phyloP scores from a whole-genome alignment of 1,139 yeast genomes.

The Geotrichum klebahnii region DNA sequence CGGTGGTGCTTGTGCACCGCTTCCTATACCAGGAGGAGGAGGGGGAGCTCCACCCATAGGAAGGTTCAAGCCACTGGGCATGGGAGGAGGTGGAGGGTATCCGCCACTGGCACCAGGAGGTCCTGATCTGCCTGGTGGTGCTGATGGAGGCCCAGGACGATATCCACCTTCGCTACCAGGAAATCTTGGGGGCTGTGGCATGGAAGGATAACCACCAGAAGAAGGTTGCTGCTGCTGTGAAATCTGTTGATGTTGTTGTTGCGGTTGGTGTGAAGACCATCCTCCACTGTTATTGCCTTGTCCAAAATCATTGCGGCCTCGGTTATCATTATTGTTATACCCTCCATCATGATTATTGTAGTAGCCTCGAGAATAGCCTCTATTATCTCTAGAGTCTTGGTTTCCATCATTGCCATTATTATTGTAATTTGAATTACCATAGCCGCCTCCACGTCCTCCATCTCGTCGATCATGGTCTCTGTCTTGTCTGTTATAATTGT shows the following conservation, averaged over 20 bases:
- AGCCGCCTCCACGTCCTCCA: constrained; percentile 7
- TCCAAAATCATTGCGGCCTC: constrained; percentile 20
- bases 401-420: constrained; percentile 5
- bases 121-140: constrained; percentile 22
- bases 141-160: constrained; percentile 17
- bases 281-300: constrained; percentile 14
- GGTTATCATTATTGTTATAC: constrained; percentile 21
- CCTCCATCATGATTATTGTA: constrained; percentile 9
- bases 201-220: constrained; percentile 9
- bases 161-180: too few relatives aligned
- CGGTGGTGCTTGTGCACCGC: constrained; percentile 27
- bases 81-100: constrained; percentile 26
- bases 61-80: constrained; percentile 34
- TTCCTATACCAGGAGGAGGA: constrained; percentile 24
- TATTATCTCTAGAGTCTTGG: not conserved
- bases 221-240: constrained; percentile 2
- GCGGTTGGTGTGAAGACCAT: constrained; percentile 9
- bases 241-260: constrained; percentile 11
- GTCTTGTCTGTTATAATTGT: constrained; percentile 4
- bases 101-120: constrained; percentile 21
- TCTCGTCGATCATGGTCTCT: constrained; percentile 9
- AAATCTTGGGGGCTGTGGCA: constrained; percentile 13
- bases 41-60: constrained; percentile 30
- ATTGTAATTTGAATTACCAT: constrained; percentile 5
- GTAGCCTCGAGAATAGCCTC: not conserved